A percentile compares a stretch with the other conserved stretches of the same genome.
Conservation (phyloP, 2,329 filamentous ascomycete genomes). For the Colletotrichum zoysiae region DNA sequence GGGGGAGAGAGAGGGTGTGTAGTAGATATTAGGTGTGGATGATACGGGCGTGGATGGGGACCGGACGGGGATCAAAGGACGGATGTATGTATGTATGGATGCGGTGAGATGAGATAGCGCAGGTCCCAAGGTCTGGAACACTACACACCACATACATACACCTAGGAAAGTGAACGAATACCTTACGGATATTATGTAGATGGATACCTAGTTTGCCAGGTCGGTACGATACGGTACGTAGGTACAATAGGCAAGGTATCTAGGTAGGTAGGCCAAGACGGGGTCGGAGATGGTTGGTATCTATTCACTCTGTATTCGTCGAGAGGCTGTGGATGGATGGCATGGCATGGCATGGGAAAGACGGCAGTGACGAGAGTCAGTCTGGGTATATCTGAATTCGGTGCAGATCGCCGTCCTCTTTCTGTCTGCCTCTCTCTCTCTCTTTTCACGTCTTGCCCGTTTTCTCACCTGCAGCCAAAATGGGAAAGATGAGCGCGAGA, state of each 20-base stretch:
- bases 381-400: background rate
- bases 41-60: constrained; percentile 5
- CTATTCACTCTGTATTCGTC: too few species aligned
- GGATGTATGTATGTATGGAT: background rate
- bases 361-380: background rate
- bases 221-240: too few species aligned
- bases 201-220: too few species aligned
- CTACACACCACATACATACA: too few species aligned
- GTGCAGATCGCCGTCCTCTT: constrained; percentile 2
- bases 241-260: too few species aligned
- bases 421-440: background rate
- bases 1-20: background rate
- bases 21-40: constrained; percentile 19
- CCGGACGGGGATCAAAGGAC: background rate
- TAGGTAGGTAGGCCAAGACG: background rate
- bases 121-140: constrained; percentile 13
- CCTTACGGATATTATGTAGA: too few species aligned
- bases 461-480: background rate
- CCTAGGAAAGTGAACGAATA: too few species aligned
- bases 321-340: too few species aligned
- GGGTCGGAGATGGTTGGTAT: background rate
- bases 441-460: background rate
- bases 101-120: constrained; percentile 11
- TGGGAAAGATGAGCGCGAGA: background rate
- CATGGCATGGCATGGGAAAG: background rate